Conservation (phyloP, 2,329 filamentous ascomycete genomes). For the Biscogniauxia mediterranea region DNA sequence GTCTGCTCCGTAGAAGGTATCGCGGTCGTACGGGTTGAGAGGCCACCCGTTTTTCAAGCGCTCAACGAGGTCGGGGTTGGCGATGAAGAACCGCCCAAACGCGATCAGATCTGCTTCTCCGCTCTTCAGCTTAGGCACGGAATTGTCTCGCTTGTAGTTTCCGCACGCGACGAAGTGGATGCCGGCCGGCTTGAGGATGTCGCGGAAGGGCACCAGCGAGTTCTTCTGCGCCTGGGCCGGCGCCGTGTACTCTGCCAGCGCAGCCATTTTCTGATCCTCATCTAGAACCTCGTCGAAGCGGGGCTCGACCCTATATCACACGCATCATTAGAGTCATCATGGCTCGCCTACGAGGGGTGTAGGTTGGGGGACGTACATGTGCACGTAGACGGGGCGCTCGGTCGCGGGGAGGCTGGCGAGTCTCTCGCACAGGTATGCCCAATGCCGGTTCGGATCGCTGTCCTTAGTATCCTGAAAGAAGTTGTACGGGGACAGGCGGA, state of each 20-base stretch:
- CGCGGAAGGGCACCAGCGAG: constrained; percentile 41
- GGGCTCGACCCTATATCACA: constrained; percentile 39
- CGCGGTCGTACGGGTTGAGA: constrained; percentile 25
- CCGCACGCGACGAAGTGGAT: constrained; percentile 33
- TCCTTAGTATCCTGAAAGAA: constrained; percentile 28
- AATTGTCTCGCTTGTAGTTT: constrained; percentile 21
- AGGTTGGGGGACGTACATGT: constrained; percentile 35
- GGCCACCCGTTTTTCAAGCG: constrained; percentile 22
- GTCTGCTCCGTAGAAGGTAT: constrained; percentile 27
- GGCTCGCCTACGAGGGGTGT: too few species aligned
- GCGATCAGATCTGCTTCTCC: constrained; percentile 30
- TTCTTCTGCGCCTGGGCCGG: constrained; percentile 11
- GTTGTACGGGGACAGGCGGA: constrained; percentile 26
- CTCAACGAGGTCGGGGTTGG: constrained; percentile 26
- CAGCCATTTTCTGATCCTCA: constrained; percentile 42
- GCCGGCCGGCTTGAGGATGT: constrained; percentile 37
- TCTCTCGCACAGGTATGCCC: constrained; percentile 35
- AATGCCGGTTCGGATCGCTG: constrained; percentile 29
- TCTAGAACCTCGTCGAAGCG: constrained; percentile 46
- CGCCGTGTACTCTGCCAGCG: constrained; percentile 26
- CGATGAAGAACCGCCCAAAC: constrained; percentile 27
- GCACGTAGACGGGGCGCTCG: constrained; percentile 42
- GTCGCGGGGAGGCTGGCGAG: constrained; percentile 34
- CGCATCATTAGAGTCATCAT: background rate
- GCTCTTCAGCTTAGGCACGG: constrained; percentile 21